These are phyloP conservation scores for Pisolithus orientalis DNA, from an alignment of 768 basidiomycete species.

Conservation along the genomic window DNA sequence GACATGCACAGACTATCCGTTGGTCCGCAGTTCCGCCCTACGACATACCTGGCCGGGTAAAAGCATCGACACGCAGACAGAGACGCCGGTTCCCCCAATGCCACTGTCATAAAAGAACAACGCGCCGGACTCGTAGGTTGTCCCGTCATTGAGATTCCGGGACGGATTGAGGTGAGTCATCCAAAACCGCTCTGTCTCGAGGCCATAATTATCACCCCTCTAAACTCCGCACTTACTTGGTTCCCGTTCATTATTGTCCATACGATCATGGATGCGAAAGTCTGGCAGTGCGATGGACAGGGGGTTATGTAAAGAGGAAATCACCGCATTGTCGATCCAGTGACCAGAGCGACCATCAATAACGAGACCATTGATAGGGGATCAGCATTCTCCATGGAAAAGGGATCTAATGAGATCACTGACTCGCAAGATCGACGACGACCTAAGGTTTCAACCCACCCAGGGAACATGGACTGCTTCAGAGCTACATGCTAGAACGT, in stretches of 20 bases:
- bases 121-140: slow-evolving; percentile 58
- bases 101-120: slow-evolving; percentile 51
- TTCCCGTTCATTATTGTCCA: slow-evolving; percentile 54
- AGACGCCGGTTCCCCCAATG: slow-evolving; percentile 45
- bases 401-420: slow-evolving; percentile 61
- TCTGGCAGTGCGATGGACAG: slow-evolving; percentile 39
- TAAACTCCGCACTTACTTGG: slow-evolving; percentile 45
- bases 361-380: slow-evolving; percentile 39
- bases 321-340: too few species aligned
- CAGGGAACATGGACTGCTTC: slow-evolving; percentile 31
- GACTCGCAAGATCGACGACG: slow-evolving; percentile 49
- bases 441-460: slow-evolving; percentile 51
- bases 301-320: too few species aligned
- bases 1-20: slow-evolving; percentile 35
- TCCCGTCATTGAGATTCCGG: slow-evolving; percentile 22
- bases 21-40: too few species aligned
- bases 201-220: slow-evolving; percentile 53
- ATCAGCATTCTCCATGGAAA: slow-evolving; percentile 46
- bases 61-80: slow-evolving; percentile 62
- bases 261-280: slow-evolving; percentile 55
- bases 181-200: slow-evolving; percentile 56
- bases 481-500: neutral
- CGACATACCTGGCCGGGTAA: slow-evolving; percentile 53
- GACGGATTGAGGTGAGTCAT: slow-evolving; percentile 55
- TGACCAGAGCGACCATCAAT: slow-evolving; percentile 54